A percentile compares a stretch with the other conserved stretches of the same genome.
Conservation (phyloP, 1,139 yeast species). For the Hemisphaericaspora lyxosophila region DNA sequence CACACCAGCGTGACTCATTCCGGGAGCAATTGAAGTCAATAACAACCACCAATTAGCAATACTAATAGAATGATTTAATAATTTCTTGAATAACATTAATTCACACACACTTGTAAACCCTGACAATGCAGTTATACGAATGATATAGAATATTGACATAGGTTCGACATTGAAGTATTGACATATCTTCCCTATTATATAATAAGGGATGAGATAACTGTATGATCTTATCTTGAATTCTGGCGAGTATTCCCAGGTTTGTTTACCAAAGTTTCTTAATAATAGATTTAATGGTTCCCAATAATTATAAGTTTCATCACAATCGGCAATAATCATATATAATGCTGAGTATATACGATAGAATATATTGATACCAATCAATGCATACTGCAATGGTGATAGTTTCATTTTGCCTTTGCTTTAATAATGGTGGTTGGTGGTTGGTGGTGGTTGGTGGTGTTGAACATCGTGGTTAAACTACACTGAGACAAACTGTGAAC, state of each 20-base stretch:
- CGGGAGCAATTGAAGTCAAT: slow-evolving; percentile 50
- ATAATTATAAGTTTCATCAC: slow-evolving; percentile 85
- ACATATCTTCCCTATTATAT: slow-evolving; percentile 21
- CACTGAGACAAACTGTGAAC: too few species aligned
- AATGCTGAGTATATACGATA: slow-evolving; percentile 49
- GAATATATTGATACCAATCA: slow-evolving; percentile 28
- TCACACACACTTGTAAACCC: slow-evolving; percentile 57
- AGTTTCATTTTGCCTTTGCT: too few species aligned
- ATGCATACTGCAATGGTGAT: slow-evolving; percentile 12
- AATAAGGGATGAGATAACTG: slow-evolving; percentile 64
- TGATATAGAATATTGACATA: slow-evolving; percentile 42
- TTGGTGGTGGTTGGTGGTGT: too few species aligned
- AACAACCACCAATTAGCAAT: slow-evolving; percentile 62
- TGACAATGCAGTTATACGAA: slow-evolving; percentile 55
- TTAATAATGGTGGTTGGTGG: too few species aligned
- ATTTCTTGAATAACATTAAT: slow-evolving; percentile 44
- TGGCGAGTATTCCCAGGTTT: slow-evolving; percentile 97
- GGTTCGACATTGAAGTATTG: slow-evolving; percentile 7
- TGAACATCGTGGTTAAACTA: too few species aligned
- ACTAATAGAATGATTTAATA: slow-evolving; percentile 35
- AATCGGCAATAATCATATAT: slow-evolving; percentile 73
- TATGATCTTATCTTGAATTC: slow-evolving; percentile 86
- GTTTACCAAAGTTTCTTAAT: slow-evolving; percentile 81
- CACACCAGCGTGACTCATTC: slow-evolving; percentile 83
- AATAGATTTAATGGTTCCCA: slow-evolving; percentile 90